phyloP scores from a whole-genome alignment of 129 eudicot species.

The Flaveria robusta region DNA sequence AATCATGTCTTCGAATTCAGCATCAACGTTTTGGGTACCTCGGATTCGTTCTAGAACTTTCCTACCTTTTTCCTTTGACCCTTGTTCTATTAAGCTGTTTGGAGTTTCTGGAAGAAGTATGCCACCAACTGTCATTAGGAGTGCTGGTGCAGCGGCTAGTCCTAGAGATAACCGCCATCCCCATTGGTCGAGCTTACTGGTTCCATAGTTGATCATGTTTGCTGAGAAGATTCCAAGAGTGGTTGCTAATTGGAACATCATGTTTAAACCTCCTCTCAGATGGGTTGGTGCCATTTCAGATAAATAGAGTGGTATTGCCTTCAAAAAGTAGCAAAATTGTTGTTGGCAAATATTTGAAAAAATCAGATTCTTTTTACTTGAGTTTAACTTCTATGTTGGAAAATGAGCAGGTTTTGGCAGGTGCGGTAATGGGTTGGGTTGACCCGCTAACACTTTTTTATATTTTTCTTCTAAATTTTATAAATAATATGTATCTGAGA shows the following conservation, averaged over 20 bases:
- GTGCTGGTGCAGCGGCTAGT: slow-evolving; percentile 84
- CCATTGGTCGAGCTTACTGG: slow-evolving; percentile 70
- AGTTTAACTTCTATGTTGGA: not conserved
- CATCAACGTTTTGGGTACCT: slow-evolving; percentile 72
- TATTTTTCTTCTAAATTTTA: not conserved
- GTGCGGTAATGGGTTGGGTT: not conserved
- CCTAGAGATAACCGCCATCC: slow-evolving; percentile 98
- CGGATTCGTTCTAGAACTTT: slow-evolving; percentile 68
- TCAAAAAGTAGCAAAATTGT: slow-evolving; percentile 28
- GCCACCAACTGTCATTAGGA: slow-evolving; percentile 81
- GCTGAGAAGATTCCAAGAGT: slow-evolving; percentile 94
- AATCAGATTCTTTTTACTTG: not conserved
- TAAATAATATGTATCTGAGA: not conserved
- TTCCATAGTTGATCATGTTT: slow-evolving; percentile 89
- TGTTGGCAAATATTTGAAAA: not conserved
- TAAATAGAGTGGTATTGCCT: slow-evolving; percentile 90
- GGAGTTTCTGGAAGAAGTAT: slow-evolving; percentile 94
- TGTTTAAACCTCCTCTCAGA: slow-evolving; percentile 84
- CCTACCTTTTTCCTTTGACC: slow-evolving; percentile 55
- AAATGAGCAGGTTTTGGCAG: not conserved
- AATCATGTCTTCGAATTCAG: slow-evolving; percentile 83
- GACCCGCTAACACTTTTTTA: not conserved
- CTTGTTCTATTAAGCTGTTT: slow-evolving; percentile 82
- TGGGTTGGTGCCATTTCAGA: slow-evolving; percentile 98
- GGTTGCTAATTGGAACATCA: slow-evolving; percentile 90